Conservation (phyloP, 1,284 basidiomycete species). For the Rhodotorula sp. region DNA sequence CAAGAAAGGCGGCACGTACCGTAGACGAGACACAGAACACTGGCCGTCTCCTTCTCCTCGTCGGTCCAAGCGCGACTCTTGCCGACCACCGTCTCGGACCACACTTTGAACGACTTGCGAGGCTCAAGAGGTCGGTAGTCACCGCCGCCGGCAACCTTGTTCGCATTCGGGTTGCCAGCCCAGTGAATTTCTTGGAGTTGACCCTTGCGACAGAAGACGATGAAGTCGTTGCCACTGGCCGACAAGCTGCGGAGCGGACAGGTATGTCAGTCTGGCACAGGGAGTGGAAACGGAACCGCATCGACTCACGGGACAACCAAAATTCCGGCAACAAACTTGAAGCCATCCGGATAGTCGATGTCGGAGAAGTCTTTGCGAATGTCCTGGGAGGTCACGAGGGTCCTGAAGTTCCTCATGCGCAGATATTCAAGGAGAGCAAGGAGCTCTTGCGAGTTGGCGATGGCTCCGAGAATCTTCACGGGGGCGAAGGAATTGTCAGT, state of each 20-base stretch:
- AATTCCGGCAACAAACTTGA: constrained; percentile 73
- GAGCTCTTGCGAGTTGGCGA: constrained; percentile 79
- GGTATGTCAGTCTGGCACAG: too few relatives aligned
- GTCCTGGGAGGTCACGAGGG: constrained; percentile 66
- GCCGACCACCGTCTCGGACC: constrained; percentile 75
- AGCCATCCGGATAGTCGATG: constrained; percentile 63
- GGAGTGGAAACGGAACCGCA: not conserved
- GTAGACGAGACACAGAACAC: constrained; percentile 78
- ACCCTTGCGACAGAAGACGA: constrained; percentile 75
- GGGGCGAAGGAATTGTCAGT: not conserved
- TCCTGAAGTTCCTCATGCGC: constrained; percentile 65
- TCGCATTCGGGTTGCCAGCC: constrained; percentile 73
- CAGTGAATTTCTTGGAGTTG: constrained; percentile 70
- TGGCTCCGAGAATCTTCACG: constrained; percentile 68
- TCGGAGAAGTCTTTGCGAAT: constrained; percentile 73
- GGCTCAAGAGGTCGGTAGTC: constrained; percentile 61
- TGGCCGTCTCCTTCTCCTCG: constrained; percentile 82
- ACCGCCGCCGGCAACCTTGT: constrained; percentile 45
- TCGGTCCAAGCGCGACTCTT: constrained; percentile 75
- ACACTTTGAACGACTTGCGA: constrained; percentile 72
- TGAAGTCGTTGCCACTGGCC: constrained; percentile 56
- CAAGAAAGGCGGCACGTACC: constrained; percentile 60
- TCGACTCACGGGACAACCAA: constrained; percentile 63
- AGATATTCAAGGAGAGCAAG: constrained; percentile 80
- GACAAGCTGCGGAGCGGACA: constrained; percentile 4